Conservation (phyloP, 2,329 filamentous ascomycete species). For the Cladosporium cucumerinum region DNA sequence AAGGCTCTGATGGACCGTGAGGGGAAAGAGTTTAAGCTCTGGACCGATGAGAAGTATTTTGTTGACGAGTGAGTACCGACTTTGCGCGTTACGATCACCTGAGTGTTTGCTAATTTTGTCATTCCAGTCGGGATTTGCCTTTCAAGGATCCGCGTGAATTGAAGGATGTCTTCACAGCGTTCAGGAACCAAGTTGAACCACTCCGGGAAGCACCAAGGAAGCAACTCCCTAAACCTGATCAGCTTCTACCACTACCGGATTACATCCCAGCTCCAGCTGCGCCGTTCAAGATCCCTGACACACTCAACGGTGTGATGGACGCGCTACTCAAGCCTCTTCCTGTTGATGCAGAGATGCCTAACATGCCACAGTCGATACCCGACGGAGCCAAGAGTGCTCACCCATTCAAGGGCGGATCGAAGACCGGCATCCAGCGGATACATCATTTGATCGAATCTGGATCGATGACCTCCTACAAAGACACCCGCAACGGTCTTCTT, state of each 20-base stretch:
- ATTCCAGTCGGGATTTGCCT: conserved; percentile 61
- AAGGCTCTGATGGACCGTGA: conserved; percentile 51
- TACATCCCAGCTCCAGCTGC: conserved; percentile 55
- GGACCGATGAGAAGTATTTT: conserved; percentile 74
- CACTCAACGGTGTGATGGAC: conserved; percentile 51
- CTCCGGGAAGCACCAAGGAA: conserved; percentile 62
- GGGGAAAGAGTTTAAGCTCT: conserved; percentile 60
- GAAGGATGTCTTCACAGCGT: conserved; percentile 72
- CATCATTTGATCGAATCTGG: conserved; percentile 59
- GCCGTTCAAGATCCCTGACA: conserved; percentile 63
- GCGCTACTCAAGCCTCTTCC: conserved; percentile 58
- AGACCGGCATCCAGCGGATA: conserved; percentile 56
- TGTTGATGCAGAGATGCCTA: conserved; percentile 46
- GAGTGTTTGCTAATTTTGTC: background rate
- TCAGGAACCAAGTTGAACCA: conserved; percentile 70
- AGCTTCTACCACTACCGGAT: conserved; percentile 58
- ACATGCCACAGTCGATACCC: conserved; percentile 53
- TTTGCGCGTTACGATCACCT: no score
- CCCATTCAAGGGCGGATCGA: conserved; percentile 67
- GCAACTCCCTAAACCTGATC: conserved; percentile 52
- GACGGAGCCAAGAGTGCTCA: conserved; percentile 57
- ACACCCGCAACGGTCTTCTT: conserved; percentile 67
- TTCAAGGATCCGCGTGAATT: conserved; percentile 57
- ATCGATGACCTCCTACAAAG: conserved; percentile 62
- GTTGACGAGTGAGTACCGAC: conserved; percentile 66